These are phyloP conservation scores for Aegilops bicornis DNA, from an alignment of 176 grass and related monocot species.

Conservation along the genomic window DNA sequence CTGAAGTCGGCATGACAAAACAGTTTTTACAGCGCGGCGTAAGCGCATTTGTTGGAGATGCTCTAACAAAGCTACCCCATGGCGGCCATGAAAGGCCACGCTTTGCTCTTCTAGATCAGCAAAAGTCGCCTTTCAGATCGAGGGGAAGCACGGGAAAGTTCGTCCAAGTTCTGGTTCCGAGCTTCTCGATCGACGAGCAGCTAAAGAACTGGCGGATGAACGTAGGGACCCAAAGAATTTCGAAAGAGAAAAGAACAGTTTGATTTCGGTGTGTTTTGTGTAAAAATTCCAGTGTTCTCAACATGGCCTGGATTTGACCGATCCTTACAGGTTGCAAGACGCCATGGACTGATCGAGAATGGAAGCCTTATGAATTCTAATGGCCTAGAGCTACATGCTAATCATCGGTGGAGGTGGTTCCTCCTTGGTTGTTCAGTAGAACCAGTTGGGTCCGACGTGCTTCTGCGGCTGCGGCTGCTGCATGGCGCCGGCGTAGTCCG, in stretches of 20 bases:
- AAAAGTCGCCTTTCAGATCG: conserved; percentile 9
- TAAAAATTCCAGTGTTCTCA: not conserved
- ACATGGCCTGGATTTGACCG: not conserved
- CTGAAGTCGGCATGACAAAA: too few species aligned
- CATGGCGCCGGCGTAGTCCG: conserved; percentile 12
- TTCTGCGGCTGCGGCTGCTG: conserved; percentile 39
- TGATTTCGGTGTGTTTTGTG: not conserved
- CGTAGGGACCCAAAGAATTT: not conserved
- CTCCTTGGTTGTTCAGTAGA: conserved; percentile 32
- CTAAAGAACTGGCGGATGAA: too few species aligned
- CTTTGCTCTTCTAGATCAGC: conserved; percentile 11
- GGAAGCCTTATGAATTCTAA: conserved; percentile 2
- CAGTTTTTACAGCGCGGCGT: too few species aligned
- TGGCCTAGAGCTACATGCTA: conserved; percentile 25
- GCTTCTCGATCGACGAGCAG: too few species aligned
- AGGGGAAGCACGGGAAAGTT: not conserved
- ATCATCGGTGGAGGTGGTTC: not conserved
- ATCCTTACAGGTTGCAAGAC: conserved; percentile 15
- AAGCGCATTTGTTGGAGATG: too few species aligned
- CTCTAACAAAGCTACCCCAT: not conserved
- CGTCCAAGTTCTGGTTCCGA: too few species aligned
- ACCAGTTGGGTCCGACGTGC: conserved; percentile 20
- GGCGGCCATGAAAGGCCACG: conserved; percentile 15
- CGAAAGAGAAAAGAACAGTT: not conserved
- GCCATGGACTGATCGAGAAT: not conserved